Base-by-base conservation (phyloP, 1,284 basidiomycete genomes). In the Athelia psychrophila region DNA sequence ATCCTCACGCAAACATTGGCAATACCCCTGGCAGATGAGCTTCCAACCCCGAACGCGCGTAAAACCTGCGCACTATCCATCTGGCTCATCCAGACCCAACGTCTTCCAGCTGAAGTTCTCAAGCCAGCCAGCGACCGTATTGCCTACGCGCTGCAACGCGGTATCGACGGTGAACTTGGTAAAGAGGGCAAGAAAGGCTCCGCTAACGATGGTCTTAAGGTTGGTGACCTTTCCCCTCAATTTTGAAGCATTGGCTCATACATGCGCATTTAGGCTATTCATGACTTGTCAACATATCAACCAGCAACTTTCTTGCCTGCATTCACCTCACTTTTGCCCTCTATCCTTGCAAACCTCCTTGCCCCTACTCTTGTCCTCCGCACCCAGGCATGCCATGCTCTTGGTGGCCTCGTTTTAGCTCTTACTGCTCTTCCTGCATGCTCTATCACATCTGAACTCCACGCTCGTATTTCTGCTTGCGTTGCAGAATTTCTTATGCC, bases 101-200 rank as follows among this genome's bases (percentile, higher is more conserved):
- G 85, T 6, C 75, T 92, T 9, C 84, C 89, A 18, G 67, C 71
- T 22, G 67, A 73, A 1, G 76, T 91, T 15, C 71, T 91, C 15
- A 58, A 67, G 16, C 81, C 83, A 16, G 79, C 84, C 2, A 77
- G 74, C 12, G 78, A 82, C 57, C 76, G 84, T 27, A 87, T 92
- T 38, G 76, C 83, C 1, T 83, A 80, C 51, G 86, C 86, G 2
- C 64, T 92, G 9, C 77, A 80, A 49, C 81, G 88, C 33, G 90
- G 84, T n/a, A 79, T 92, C 55, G 84, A 88, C 52, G 90, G 90
- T 12, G 85, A 91, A 54, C 79, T 92, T 18, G 90, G 89, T 2
- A 88, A 88, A 62, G 90, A 92, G 66, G 89, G 89, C 9, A 91
- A 91, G 72, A 91, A 88, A 59, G 89, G 90, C 0, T 81, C 88